Base-by-base conservation (phyloP, 2,329 filamentous ascomycete genomes). In the Colletotrichum gigasporum region DNA sequence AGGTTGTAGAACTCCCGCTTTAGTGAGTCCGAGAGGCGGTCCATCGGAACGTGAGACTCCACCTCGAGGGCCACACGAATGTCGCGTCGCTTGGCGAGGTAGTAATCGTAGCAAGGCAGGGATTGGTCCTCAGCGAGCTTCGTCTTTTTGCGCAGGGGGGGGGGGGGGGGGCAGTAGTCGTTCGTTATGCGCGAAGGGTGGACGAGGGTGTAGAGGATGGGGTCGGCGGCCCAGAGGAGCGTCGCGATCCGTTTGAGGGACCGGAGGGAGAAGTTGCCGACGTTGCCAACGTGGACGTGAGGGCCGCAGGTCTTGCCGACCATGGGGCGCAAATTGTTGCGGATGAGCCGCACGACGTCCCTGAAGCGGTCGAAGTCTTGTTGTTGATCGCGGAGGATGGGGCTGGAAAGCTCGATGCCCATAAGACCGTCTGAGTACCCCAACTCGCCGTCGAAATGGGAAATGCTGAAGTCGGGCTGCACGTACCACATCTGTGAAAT, bases 201-300 rank as follows among this genome's bases (percentile, higher is more conserved):
- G 0, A 65, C 48, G 3, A 62, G 10, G 3, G 24, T 18, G 20
- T 11, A 42, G 6, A 63, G 34, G 9, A 66, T 50, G 2, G 54
- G 60, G 11, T 66, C 64, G 8, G 24, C 34, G 1, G 28, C 20
- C 53, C 50, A 55, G 10, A 50, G 22, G 9, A 66, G 10, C 1
- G 53, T 64, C 3, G 39, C 12, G 14, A 60, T 56, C 22, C 52
- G 58, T 26, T 65, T 55, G 3, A 66, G 16, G 2, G 41, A 10
- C 5, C 22, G 54, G 8, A 64, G 42, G 0, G 42, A 44, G 44
- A 64, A 66, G 10, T 35, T 37, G n/a, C 28, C 35, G 10, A 54
- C 8, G 14, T 50, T 39, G 5, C 60, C 54, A 18, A 65, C 54
- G 35, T 66, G 64, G 4, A 66, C 50, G 30, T 65, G 61, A 4